A percentile compares a stretch with the other conserved stretches of the same genome.
Evolutionary conservation across 2,329 filamentous ascomycete species (phyloP).

Genomic region (Aulographum hederae): DNA sequence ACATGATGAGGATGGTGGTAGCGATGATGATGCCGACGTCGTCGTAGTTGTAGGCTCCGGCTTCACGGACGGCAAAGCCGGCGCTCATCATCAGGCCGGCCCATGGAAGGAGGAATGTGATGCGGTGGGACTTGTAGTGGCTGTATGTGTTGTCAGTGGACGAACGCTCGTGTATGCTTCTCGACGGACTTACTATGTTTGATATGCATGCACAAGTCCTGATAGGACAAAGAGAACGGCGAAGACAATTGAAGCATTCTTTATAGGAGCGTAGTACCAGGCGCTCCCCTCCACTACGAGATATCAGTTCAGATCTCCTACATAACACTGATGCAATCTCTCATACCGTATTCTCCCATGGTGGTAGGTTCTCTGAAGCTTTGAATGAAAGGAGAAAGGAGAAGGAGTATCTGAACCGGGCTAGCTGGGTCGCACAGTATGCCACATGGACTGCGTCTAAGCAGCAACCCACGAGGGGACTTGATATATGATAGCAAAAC

Average conservation of each 20-base stretch:
- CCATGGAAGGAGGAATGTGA: conserved; percentile 36
- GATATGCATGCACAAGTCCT: conserved; percentile 31
- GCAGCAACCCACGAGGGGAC: too few species aligned
- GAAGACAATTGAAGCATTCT: conserved; percentile 35
- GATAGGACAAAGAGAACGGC: conserved; percentile 28
- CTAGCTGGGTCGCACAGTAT: too few species aligned
- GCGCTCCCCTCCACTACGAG: conserved; percentile 11
- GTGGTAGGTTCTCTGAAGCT: too few species aligned
- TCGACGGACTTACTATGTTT: conserved; percentile 35
- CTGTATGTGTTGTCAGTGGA: conserved; percentile 17
- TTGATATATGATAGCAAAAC: too few species aligned
- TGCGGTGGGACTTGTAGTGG: conserved; percentile 36
- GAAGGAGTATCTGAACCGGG: too few species aligned
- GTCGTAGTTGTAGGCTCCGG: conserved; percentile 31
- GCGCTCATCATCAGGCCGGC: conserved; percentile 34
- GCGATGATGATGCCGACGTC: conserved; percentile 22
- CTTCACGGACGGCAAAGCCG: conserved; percentile 36
- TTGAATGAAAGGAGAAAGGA: too few species aligned
- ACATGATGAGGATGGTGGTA: conserved; percentile 21
- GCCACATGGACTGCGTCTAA: too few species aligned
- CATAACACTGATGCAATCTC: too few species aligned
- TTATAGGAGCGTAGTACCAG: conserved; percentile 34
- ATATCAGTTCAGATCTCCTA: too few species aligned
- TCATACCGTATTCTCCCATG: too few species aligned
- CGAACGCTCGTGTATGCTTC: neutral